phyloP scores from a whole-genome alignment of 495 filamentous ascomycete species.

The Penicillium ucsense region DNA sequence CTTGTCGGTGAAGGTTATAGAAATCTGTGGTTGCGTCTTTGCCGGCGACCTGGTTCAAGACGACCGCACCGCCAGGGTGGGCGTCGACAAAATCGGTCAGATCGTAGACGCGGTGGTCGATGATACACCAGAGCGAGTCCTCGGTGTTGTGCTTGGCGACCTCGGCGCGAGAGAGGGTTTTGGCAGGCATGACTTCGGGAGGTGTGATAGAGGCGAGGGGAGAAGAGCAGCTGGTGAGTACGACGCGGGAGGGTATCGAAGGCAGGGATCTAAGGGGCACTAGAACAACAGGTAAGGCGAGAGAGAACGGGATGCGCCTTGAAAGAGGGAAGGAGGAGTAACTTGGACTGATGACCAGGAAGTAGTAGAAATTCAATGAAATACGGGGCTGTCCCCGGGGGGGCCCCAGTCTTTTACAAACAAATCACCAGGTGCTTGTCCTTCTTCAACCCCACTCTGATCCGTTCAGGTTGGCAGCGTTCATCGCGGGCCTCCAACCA shows the following conservation, averaged over 20 bases:
- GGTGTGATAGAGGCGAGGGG: background rate
- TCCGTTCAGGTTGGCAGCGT: too few relatives aligned
- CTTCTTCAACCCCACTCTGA: too few relatives aligned
- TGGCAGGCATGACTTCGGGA: conserved; percentile 15
- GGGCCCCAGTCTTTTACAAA: too few relatives aligned
- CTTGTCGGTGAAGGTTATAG: conserved; percentile 51
- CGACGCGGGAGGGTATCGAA: background rate
- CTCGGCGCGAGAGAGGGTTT: conserved; percentile 35
- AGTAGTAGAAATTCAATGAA: background rate
- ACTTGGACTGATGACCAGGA: background rate
- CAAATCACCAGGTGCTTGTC: too few relatives aligned
- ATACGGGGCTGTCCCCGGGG: background rate
- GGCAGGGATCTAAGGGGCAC: too few relatives aligned
- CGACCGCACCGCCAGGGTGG: conserved; percentile 49
- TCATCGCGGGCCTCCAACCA: background rate
- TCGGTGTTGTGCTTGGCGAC: conserved; percentile 45
- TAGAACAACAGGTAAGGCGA: too few relatives aligned
- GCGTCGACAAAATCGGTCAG: conserved; percentile 49
- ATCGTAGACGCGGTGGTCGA: conserved; percentile 52
- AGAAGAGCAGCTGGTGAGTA: background rate
- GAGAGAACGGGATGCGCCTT: background rate
- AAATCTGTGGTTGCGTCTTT: conserved; percentile 47
- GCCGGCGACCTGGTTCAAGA: conserved; percentile 46
- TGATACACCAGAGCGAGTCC: conserved; percentile 47
- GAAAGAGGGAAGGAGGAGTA: background rate